Evolutionary conservation across 2,329 filamentous ascomycete genomes (phyloP).

Genomic region (Chaetomiaceae sp.): DNA sequence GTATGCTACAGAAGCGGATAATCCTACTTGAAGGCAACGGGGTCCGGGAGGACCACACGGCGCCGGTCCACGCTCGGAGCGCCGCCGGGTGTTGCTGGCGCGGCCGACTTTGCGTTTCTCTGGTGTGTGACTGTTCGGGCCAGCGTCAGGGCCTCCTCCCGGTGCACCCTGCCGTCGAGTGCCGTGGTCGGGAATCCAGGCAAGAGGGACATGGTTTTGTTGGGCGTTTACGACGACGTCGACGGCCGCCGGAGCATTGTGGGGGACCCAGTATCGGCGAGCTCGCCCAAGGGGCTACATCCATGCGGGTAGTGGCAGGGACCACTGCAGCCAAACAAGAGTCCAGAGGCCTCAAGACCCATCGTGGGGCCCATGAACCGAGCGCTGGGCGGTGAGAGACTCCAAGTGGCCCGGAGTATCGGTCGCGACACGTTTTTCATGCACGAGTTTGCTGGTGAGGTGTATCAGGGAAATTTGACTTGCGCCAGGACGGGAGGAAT

Average conservation of each 20-base stretch:
- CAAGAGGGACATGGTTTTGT: constrained; percentile 39
- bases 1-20: background rate
- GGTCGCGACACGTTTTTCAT: background rate
- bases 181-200: constrained; percentile 31
- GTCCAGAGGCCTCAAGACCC: background rate
- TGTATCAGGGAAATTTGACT: too few relatives aligned
- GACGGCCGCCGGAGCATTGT: constrained; percentile 3
- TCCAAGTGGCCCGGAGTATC: background rate
- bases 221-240: background rate
- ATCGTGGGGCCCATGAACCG: constrained; percentile 12
- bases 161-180: constrained; percentile 32
- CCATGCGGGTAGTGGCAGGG: constrained; percentile 15
- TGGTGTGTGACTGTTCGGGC: constrained; percentile 31
- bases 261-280: constrained; percentile 5
- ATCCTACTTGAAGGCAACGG: constrained; percentile 51
- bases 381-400: background rate
- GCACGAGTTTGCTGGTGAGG: background rate
- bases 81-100: constrained; percentile 24
- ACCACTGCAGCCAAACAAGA: constrained; percentile 2
- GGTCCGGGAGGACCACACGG: constrained; percentile 54
- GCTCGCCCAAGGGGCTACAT: background rate
- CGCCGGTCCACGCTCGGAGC: constrained; percentile 35
- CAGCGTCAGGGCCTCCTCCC: constrained; percentile 38
- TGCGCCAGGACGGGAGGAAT: too few relatives aligned
- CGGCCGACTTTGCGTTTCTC: constrained; percentile 24